These are phyloP conservation scores for Vaccinium myrtillus DNA, from an alignment of 148 eudicot species.

Conservation along the genomic window DNA sequence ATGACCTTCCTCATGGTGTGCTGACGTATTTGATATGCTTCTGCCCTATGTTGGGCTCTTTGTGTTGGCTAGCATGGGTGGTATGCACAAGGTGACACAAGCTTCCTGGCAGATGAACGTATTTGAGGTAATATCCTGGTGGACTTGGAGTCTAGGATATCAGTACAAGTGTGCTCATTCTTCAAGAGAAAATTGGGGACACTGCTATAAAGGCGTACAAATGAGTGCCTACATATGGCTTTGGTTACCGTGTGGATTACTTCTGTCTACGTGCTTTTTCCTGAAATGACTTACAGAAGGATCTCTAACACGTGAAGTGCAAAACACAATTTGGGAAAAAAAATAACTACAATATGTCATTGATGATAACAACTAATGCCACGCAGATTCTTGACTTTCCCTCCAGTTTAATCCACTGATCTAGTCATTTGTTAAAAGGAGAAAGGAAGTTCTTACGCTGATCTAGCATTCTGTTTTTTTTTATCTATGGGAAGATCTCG, in stretches of 20 bases:
- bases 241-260: neutral
- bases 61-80: neutral
- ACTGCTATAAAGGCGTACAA: neutral
- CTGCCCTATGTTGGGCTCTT: neutral
- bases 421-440: neutral
- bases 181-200: neutral
- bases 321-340: neutral
- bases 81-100: neutral
- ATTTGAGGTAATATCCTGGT: neutral
- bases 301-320: neutral
- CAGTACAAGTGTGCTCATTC: neutral
- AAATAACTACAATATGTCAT: neutral
- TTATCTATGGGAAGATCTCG: neutral
- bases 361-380: neutral
- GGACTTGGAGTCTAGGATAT: neutral
- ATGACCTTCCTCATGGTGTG: neutral
- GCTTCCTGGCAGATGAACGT: neutral
- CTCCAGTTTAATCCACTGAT: neutral
- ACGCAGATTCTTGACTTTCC: neutral
- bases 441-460: neutral
- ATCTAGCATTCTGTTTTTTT: neutral
- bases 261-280: neutral
- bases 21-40: neutral
- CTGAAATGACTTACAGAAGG: neutral
- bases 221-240: neutral